Base-by-base conservation (phyloP, 2,329 filamentous ascomycete species). In the Didymella segeticola region DNA sequence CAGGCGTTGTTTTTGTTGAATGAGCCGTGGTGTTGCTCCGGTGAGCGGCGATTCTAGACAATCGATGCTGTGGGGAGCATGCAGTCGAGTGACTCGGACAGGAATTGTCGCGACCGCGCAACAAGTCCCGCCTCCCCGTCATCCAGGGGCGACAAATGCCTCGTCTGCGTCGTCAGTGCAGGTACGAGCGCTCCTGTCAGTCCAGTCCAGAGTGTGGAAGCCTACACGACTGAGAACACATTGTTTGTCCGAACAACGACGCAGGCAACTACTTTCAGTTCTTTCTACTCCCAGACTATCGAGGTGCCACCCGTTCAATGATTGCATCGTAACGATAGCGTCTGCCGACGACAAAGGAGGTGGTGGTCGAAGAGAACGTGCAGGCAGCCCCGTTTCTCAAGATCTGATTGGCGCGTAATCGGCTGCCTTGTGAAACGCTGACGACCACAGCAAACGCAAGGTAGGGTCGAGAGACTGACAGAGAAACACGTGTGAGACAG, bases 391-490 rank as follows among this genome's bases (percentile, higher is more conserved):
- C 41, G 31, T 64, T 68, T 62, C 30, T 43, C 17, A 47, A 15
- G 33, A 51, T 47, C 19, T 60, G 56, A 70, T 69, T 62, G 62
- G 68, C 53, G 57, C 17, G 57, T 61, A 70, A 63, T 60, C 57
- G 59, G 66, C 45, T 70, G 68, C 67, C 67, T 71, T 63, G 61
- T 64, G 63, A 62, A 63, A 62, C 53, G 57, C 48, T 49, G 50
- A 59, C 48, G 52, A 60, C 47, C 49, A 53, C 50, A 43, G 33
- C 43, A 48, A 57, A 59, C 19, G 46, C 39, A 55, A 34, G 52
- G 29, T 41, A 42, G 42, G 42, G 52, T 55, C 50, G 46, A 42
- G 45, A 49, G 23, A 45, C 51, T 47, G 50, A 54, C 47, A 43
- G 52, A 48, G 59, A 62, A 53, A 61, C 58, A 62, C 56, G 57